Percentiles rank a stretch among this genome's conserved stretches.
Evolutionary conservation across 2,329 filamentous ascomycete species (phyloP).

Genomic region (Epichloe uncinata): DNA sequence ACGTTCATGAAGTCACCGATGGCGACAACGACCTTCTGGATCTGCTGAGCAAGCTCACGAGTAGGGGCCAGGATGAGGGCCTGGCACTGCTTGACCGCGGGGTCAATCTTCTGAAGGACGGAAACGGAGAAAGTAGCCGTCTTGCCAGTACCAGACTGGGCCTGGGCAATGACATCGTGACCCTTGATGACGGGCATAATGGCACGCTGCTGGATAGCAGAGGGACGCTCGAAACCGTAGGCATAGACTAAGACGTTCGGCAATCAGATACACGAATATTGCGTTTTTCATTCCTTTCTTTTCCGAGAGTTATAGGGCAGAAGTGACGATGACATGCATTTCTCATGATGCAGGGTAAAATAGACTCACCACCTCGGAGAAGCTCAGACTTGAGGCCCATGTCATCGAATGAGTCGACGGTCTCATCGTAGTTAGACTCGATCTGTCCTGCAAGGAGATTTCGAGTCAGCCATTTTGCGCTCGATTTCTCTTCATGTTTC

Average conservation of each 20-base stretch:
- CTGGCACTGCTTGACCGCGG: constrained; percentile 90
- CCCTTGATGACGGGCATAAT: constrained; percentile 99
- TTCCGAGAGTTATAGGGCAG: no score
- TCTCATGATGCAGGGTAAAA: constrained; percentile 2
- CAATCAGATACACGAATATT: not conserved
- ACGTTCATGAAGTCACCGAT: constrained; percentile 99
- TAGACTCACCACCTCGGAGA: constrained; percentile 65
- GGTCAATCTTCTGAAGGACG: constrained; percentile 96
- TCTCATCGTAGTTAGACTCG: constrained; percentile 99
- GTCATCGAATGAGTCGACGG: constrained; percentile 96
- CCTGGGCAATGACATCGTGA: constrained; percentile 98
- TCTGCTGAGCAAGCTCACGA: constrained; percentile 97
- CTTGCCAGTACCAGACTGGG: constrained; percentile 99
- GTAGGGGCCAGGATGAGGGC: constrained; percentile 95
- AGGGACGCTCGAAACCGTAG: constrained; percentile 99
- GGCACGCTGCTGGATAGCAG: constrained; percentile 98
- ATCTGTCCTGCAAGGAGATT: constrained; percentile 62
- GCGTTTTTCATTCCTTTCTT: not conserved
- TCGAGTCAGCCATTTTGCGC: constrained; percentile 11
- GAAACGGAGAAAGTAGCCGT: constrained; percentile 99
- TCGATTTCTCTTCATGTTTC: not conserved
- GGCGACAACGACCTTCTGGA: constrained; percentile 97
- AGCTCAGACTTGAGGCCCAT: constrained; percentile 97
- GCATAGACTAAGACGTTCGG: constrained; percentile 56
- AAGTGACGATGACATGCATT: constrained; percentile 1